Evolutionary conservation across 208 protist genomes (phyloP).

Genomic region (Porcisia deanei): DNA sequence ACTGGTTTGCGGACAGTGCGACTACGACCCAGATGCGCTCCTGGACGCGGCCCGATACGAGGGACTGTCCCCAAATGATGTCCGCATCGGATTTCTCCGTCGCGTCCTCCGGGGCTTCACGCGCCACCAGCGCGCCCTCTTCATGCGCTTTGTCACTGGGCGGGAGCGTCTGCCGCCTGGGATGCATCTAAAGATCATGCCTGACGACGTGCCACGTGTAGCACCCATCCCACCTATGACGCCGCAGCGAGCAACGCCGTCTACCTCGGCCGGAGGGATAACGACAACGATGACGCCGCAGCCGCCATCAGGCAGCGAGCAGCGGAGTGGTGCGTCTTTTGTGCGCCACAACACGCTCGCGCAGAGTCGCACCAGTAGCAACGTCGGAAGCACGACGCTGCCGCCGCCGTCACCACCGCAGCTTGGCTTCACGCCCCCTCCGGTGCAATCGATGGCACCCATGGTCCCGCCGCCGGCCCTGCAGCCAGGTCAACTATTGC

Average conservation of each 20-base stretch:
- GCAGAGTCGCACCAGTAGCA: constrained; percentile 12
- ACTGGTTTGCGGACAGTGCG: constrained; percentile 87
- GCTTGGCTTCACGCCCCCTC: constrained; percentile 28
- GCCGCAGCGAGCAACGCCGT: not conserved
- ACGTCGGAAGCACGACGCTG: not conserved
- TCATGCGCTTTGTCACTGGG: constrained; percentile 93
- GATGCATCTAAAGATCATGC: constrained; percentile 83
- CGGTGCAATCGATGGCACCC: constrained; percentile 8
- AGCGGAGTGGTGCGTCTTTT: constrained; percentile 7
- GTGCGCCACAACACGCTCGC: constrained; percentile 19
- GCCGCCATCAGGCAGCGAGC: constrained; percentile 18
- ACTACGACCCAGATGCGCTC: constrained; percentile 91
- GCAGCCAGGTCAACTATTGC: constrained; percentile 28
- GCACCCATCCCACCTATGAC: constrained; percentile 18
- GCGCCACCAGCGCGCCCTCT: constrained; percentile 76
- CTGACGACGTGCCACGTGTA: constrained; percentile 34
- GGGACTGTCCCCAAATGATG: constrained; percentile 48
- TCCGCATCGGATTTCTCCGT: constrained; percentile 77
- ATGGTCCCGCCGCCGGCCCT: constrained; percentile 24
- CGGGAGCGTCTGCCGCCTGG: constrained; percentile 80
- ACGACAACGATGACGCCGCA: constrained; percentile 23
- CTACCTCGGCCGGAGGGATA: not conserved
- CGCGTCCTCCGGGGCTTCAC: constrained; percentile 79
- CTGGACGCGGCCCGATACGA: constrained; percentile 85
- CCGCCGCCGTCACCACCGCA: constrained; percentile 22